A percentile compares a stretch with the other conserved stretches of the same genome.
These are phyloP conservation scores for Teunomyces tritomae DNA, from an alignment of 805 yeast genomes.

Conservation along the genomic window DNA sequence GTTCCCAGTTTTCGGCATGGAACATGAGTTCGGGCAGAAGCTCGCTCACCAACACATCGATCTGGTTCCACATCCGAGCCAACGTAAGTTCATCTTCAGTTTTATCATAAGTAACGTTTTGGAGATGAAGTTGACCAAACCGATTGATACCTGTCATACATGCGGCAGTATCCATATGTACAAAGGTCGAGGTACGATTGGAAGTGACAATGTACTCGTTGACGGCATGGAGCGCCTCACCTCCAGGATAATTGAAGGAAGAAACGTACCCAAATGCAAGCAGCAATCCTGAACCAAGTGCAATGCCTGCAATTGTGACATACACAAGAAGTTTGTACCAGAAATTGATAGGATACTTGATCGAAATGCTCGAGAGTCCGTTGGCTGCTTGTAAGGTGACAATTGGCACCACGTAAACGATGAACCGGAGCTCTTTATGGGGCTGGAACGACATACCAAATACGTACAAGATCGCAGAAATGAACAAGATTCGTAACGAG, in stretches of 20 bases:
- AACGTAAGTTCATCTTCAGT: constrained; percentile 54
- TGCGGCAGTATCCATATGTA: constrained; percentile 76
- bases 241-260: constrained; percentile 85
- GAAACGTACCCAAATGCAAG: constrained; percentile 59
- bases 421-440: constrained; percentile 94
- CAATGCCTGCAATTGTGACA: constrained; percentile 20
- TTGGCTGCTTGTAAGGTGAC: constrained; percentile 62
- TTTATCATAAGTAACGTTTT: constrained; percentile 60
- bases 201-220: constrained; percentile 39
- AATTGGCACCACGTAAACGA: constrained; percentile 71
- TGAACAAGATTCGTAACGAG: constrained; percentile 44
- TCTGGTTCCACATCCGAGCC: constrained; percentile 24
- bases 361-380: constrained; percentile 43
- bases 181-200: constrained; percentile 26
- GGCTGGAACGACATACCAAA: constrained; percentile 72
- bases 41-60: constrained; percentile 30
- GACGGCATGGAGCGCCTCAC: constrained; percentile 58
- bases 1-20: constrained; percentile 19
- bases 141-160: constrained; percentile 86
- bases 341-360: constrained; percentile 11
- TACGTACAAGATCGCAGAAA: constrained; percentile 57
- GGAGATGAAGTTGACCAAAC: constrained; percentile 60
- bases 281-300: constrained; percentile 39
- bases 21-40: constrained; percentile 2
- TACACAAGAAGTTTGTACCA: constrained; percentile 26